Conservation (phyloP, 1,139 yeast genomes). For the Geotrichum siamense region DNA sequence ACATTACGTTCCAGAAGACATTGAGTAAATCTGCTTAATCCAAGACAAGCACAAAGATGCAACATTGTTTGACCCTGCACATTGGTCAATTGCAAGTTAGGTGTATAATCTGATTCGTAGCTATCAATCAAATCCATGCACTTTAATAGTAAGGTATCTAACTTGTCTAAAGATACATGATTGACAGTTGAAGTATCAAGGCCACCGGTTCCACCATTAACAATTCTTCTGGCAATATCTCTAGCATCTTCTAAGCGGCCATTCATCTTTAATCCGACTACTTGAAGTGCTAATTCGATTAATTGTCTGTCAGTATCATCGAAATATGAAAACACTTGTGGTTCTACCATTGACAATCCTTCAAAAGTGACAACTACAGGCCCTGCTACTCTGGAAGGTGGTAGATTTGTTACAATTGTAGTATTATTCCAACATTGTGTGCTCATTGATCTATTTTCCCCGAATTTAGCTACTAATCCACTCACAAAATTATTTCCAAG, state of each 20-base stretch:
- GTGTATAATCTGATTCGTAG: slow-evolving; percentile 48
- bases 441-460: slow-evolving; percentile 70
- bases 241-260: slow-evolving; percentile 87
- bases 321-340: slow-evolving; percentile 66
- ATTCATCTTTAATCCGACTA: slow-evolving; percentile 88
- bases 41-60: slow-evolving; percentile 69
- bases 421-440: slow-evolving; percentile 92
- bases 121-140: slow-evolving; percentile 58
- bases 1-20: slow-evolving; percentile 68
- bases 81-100: slow-evolving; percentile 72
- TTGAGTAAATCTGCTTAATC: slow-evolving; percentile 51
- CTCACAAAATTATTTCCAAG: slow-evolving; percentile 77
- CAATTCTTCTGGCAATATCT: slow-evolving; percentile 76
- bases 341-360: slow-evolving; percentile 34
- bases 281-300: slow-evolving; percentile 82
- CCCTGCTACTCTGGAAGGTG: slow-evolving; percentile 80
- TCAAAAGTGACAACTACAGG: slow-evolving; percentile 80
- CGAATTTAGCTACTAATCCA: slow-evolving; percentile 75
- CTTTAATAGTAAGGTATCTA: slow-evolving; percentile 55
- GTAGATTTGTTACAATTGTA: slow-evolving; percentile 80
- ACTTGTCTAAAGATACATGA: slow-evolving; percentile 39
- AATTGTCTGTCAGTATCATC: slow-evolving; percentile 89
- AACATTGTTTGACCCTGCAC: slow-evolving; percentile 72
- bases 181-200: slow-evolving; percentile 3
- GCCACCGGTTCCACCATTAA: slow-evolving; percentile 28